Evolutionary conservation across 1,284 basidiomycete species (phyloP), one percentile per base, ranked within the genome.

Genomic region (Sanghuangporus baumii): DNA sequence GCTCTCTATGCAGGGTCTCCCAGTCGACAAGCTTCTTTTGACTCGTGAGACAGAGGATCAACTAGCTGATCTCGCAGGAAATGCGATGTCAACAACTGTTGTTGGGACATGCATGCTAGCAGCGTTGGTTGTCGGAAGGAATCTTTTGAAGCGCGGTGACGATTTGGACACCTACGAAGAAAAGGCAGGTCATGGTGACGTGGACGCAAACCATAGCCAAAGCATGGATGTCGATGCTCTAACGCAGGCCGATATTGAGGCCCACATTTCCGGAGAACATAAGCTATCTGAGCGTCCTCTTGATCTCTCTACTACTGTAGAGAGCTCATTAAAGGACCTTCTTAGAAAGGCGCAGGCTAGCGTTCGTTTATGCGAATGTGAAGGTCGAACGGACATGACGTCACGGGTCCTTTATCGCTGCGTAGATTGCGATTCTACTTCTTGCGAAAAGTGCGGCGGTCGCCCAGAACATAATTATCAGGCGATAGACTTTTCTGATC

Each of bases 51-150:
- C 84, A 11, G 93, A 96, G 73, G 96, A 97, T 74, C 91, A 98
- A 69, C 81, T 98, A 2, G 93, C 94, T 12, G 94, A 98, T 74
- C 81, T 98, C 8, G 96, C 95, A 11, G 95, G 95, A 0, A 98
- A 98, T 69, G 96, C 95, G 58, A 98, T 98, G 95, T 92, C 94
- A 0, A 93, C 95, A 0, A 98, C 95, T 0, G 95, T 98, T 12
- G 95, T 98, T 20, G 95, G 96, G 1, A 85, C 93, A 1, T 90
- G 93, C 67, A 93, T 98, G 68, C 77, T 97, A 46, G 86, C 91
- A 9, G 93, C 94, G 0, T 78, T 98, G 50, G 81, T 89, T 11
- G 75, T 88, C 0, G 85, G 86, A 5, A 81, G 80, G 70, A 81
- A 83, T 50, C 80, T 90, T 34, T 76, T 94, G 38, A 87, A 86